Percentiles rank a stretch among this genome's conserved stretches.
These are phyloP conservation scores for Salvia rosmarinus DNA, from an alignment of 257 asterid genomes.

Conservation along the genomic window DNA sequence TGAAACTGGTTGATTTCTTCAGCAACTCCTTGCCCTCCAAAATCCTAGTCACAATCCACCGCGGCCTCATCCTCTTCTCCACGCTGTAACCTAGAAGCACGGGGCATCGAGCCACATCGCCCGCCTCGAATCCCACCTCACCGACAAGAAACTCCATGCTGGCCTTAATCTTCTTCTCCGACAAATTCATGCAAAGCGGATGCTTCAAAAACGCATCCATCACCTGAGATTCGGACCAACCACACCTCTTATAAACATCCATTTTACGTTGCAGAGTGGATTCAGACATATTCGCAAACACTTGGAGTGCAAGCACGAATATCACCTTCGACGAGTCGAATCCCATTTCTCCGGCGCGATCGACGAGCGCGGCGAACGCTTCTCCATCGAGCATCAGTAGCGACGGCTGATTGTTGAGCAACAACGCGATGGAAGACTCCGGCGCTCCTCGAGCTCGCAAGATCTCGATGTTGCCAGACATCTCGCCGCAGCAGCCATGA, in stretches of 20 bases:
- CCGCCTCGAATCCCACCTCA: constrained; percentile 21
- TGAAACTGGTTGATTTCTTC: background rate
- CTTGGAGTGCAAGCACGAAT: constrained; percentile 26
- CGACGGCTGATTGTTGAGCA: constrained; percentile 3
- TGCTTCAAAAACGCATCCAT: constrained; percentile 23
- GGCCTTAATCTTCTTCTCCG: constrained; percentile 34
- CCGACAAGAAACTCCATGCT: constrained; percentile 34
- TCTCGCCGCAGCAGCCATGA: background rate
- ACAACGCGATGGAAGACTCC: background rate
- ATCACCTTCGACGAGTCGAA: background rate
- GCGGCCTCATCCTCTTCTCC: constrained; percentile 28
- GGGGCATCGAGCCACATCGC: constrained; percentile 17
- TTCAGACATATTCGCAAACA: background rate
- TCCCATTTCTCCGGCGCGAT: constrained; percentile 31
- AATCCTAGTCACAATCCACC: constrained; percentile 24
- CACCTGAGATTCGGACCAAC: constrained; percentile 38
- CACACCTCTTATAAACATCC: constrained; percentile 31
- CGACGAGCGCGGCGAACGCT: background rate
- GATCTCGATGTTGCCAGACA: constrained; percentile 10
- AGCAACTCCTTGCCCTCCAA: constrained; percentile 23
- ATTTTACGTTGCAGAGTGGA: constrained; percentile 12
- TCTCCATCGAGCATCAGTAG: background rate
- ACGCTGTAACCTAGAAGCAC: constrained; percentile 7
- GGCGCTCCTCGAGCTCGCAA: constrained; percentile 11
- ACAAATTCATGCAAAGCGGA: constrained; percentile 37